phyloP scores from a whole-genome alignment of 225 moss, liverwort and hornwort genomes.

The Straminergon stramineum region DNA sequence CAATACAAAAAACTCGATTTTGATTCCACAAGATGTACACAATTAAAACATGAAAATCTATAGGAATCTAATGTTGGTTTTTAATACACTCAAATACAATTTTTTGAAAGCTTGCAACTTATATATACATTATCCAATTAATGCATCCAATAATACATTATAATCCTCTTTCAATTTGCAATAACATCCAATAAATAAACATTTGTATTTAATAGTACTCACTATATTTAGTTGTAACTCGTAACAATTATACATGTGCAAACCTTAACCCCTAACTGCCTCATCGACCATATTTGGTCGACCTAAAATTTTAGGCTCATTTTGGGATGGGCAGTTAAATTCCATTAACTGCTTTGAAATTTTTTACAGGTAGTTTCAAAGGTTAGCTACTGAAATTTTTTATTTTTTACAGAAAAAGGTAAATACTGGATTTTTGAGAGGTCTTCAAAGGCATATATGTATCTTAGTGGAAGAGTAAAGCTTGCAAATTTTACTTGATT shows the following conservation, averaged over 20 bases:
- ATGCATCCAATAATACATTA: fast-evolving
- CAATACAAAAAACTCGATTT: fast-evolving
- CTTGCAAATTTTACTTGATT: too few relatives aligned
- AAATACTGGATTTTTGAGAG: too few relatives aligned
- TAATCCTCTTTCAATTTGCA: fast-evolving
- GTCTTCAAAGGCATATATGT: too few relatives aligned
- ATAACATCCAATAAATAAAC: background rate
- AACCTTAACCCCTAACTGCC: too few relatives aligned
- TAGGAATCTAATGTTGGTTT: fast-evolving
- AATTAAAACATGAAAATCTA: background rate
- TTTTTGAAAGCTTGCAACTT: background rate
- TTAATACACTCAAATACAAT: fast-evolving
- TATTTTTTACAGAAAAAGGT: too few relatives aligned
- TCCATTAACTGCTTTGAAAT: too few relatives aligned
- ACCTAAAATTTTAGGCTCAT: too few relatives aligned
- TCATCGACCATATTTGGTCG: too few relatives aligned
- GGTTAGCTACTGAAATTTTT: too few relatives aligned
- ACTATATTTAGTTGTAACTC: background rate
- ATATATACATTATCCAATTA: background rate
- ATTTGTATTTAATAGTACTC: background rate
- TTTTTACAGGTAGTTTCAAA: too few relatives aligned
- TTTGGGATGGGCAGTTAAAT: too few relatives aligned
- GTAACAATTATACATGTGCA: fast-evolving
- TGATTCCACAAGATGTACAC: background rate
- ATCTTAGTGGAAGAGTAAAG: too few relatives aligned